Percentiles rank a stretch among this genome's conserved stretches.
phyloP scores from a whole-genome alignment of 106 monocot genomes.

The Dendrobium nobile region DNA sequence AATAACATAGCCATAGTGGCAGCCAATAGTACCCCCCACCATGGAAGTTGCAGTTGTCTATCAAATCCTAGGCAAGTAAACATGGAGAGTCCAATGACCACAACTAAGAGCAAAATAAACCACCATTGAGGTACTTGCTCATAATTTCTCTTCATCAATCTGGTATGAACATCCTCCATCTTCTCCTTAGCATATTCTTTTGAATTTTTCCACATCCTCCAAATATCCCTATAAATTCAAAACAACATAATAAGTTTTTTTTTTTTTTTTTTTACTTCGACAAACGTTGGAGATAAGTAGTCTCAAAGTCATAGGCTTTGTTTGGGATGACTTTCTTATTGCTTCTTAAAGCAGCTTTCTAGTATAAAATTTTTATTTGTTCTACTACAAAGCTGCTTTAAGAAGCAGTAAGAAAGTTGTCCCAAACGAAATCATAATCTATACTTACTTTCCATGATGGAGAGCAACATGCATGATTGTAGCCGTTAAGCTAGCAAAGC shows the following conservation, averaged over 20 bases:
- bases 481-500: conserved; percentile 54
- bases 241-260: not conserved
- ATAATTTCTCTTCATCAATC: conserved; percentile 1
- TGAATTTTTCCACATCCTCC: not conserved
- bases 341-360: too few species aligned
- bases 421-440: not conserved
- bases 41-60: conserved; percentile 64
- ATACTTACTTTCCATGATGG: conserved; percentile 52
- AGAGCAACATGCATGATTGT: conserved; percentile 61
- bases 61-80: conserved; percentile 42
- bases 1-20: conserved; percentile 49
- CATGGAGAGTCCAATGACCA: conserved; percentile 33
- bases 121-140: conserved; percentile 72
- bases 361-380: too few species aligned
- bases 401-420: too few species aligned
- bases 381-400: too few species aligned
- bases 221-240: conserved; percentile 2
- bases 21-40: conserved; percentile 76
- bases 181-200: not conserved
- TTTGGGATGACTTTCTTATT: too few species aligned
- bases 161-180: not conserved
- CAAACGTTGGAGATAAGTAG: not conserved
- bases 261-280: not conserved
- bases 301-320: not conserved
- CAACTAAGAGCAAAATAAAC: conserved; percentile 42